Base-by-base conservation (phyloP, 1,284 basidiomycete species). In the Boletus sp. region DNA sequence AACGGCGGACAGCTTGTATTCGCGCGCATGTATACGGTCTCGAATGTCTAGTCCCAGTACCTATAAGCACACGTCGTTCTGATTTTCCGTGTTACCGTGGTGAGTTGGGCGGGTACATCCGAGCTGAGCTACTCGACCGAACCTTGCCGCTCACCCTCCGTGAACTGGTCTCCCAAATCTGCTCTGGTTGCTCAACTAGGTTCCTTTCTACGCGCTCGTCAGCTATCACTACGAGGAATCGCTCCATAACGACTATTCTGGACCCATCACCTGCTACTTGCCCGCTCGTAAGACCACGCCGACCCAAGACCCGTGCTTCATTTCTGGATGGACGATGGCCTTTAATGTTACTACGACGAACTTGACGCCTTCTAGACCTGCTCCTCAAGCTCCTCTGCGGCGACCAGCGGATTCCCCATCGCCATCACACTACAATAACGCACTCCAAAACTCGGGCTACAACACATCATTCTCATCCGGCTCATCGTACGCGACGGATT, bases 381-480 rank as follows among this genome's bases (percentile, higher is more conserved):
- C 85, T 12, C 85, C 86, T 14, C 80, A 78, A 44, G 82, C 80
- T 3, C 85, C 86, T 5, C 59, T 72, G 23, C 72, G 77, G 39
- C 70, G 75, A 56, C 68, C 62, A 14, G 64, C 68, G 10, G 76
- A 79, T 48, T 56, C 61, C 13, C 57, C 65, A 30, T 72, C 70
- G 2, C 29, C 59, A 33, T 44, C 49, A 38, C 61, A 60, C 33
- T 67, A 68, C 49, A 72, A 72, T 55, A 71, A 68, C 57, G 63
- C 72, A 17, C 72, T 79, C 35, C 64, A 69, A 19, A 69, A 58
- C 50, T 74, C 78, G 20, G 81, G 80, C 38, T 85, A 84, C 66
- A 76, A 69, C 57, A 64, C 78, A 2, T 76, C 81, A 3, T 84
- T 81, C 59, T 72, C 78, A 9, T 78, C 81, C 5, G 68, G 73